A percentile compares a stretch with the other conserved stretches of the same genome.
Evolutionary conservation across 2,329 filamentous ascomycete species (phyloP).

Genomic region (Botrytis hyacinthi): DNA sequence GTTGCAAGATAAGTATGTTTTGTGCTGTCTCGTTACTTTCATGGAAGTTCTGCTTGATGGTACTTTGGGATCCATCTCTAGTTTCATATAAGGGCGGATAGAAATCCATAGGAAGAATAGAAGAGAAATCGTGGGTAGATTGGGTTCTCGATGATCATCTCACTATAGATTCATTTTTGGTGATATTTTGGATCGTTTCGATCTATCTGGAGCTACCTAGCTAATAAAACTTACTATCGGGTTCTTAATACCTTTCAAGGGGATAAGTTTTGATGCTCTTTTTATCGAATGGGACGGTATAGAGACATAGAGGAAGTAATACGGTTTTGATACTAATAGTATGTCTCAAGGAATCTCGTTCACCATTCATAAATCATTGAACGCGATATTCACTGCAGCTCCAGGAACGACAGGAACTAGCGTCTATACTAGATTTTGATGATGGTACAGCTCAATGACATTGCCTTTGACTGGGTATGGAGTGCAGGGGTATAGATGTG

Average conservation of each 20-base stretch:
- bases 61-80: background rate
- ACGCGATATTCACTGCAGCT: background rate
- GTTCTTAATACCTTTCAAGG: background rate
- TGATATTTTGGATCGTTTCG: no score
- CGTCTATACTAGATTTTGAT: background rate
- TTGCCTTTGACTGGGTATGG: background rate
- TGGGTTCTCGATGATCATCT: no score
- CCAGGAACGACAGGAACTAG: fast-evolving
- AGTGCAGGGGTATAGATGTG: background rate
- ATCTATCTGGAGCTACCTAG: no score
- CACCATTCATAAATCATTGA: background rate
- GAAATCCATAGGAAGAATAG: background rate
- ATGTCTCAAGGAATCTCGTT: background rate
- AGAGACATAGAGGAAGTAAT: background rate
- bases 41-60: background rate
- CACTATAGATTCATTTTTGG: background rate
- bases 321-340: background rate
- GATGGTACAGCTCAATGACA: background rate
- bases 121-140: no score
- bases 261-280: background rate
- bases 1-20: background rate
- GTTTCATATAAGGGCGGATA: background rate
- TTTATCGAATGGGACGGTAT: background rate
- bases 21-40: background rate
- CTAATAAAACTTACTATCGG: fast-evolving